Evolutionary conservation across 371 early-diverging fungal genomes (phyloP), one percentile per base, ranked within the genome.

Genomic region (Lichtheimia corymbifera): DNA sequence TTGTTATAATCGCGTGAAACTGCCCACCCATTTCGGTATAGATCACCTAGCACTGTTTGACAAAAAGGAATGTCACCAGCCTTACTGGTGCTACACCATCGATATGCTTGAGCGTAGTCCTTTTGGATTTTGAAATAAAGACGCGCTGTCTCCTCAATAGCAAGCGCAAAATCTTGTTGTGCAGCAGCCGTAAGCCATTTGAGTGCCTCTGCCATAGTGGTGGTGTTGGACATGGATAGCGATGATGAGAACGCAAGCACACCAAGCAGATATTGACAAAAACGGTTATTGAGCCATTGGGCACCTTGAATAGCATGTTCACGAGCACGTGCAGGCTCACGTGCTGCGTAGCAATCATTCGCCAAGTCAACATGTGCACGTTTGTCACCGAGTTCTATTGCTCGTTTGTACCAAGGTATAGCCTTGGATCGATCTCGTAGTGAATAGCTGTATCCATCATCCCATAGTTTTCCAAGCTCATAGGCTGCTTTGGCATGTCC

Each of bases 241-340:
- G 35, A 35, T 35, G 35, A 35, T 35, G 71, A 67, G 13, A 72
- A 50, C 49, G 67, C 72, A 0, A 79, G 52, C 27, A 71, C 67
- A 6, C 80, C 76, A 30, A 74, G 55, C 42, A 79, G 68, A 24
- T 79, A 79, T 35, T 79, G 80, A 50, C 80, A 79, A 25, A 75
- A 79, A 14, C 72, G 72, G 35, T 79, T 76, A 18, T 70, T 68
- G 5, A 67, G 53, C 22, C 25, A 24, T 25, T 66, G 20, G 11
- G 79, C 74, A 5, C 80, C 80, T 41, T 70, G 65, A 15, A 56
- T 62, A 0, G 80, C 80, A 61, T 74, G 72, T 3, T 35, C 35
- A 35, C 35, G 35, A 35, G 35, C 35, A 35, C 11, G 35, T 35
- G 35, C 11, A 35, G 35, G 35, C 11, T 35, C 35, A 35, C 65